Evolutionary conservation across 805 yeast genomes (phyloP).

Genomic region (Saturnispora sanitii): DNA sequence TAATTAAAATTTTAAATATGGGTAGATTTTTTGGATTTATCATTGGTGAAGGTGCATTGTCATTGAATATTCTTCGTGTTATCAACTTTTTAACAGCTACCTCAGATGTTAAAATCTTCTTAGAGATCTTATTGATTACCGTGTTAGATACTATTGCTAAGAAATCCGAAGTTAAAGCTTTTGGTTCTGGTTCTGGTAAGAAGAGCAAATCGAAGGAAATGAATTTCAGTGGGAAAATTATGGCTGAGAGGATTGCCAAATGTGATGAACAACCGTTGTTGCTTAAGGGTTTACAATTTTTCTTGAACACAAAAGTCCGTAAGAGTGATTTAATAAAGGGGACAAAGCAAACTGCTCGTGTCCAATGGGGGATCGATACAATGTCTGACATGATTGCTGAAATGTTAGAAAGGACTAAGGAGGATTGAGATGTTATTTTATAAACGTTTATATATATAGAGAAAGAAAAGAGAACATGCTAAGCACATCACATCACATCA

Average conservation of each 20-base stretch:
- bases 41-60: conserved; percentile 62
- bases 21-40: conserved; percentile 77
- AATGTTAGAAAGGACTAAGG: conserved; percentile 9
- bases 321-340: conserved; percentile 42
- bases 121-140: conserved; percentile 65
- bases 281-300: conserved; percentile 57
- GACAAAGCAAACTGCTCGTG: conserved; percentile 43
- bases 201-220: conserved; percentile 23
- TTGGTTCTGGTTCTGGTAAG: conserved; percentile 31
- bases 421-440: conserved; percentile 2
- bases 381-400: conserved; percentile 44
- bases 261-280: conserved; percentile 50
- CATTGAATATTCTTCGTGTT: conserved; percentile 62
- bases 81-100: conserved; percentile 62
- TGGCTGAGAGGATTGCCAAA: conserved; percentile 33
- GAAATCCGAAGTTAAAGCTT: conserved; percentile 41
- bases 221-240: conserved; percentile 25
- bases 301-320: conserved; percentile 39
- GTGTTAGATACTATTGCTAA: conserved; percentile 57
- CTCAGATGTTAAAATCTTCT: conserved; percentile 51
- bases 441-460: neutral
- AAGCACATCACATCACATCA: conserved; percentile 1
- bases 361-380: conserved; percentile 57
- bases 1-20: conserved; percentile 54
- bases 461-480: neutral